These are phyloP conservation scores for Alectoria sarmentosa DNA, from an alignment of 495 filamentous ascomycete genomes.

Conservation along the genomic window DNA sequence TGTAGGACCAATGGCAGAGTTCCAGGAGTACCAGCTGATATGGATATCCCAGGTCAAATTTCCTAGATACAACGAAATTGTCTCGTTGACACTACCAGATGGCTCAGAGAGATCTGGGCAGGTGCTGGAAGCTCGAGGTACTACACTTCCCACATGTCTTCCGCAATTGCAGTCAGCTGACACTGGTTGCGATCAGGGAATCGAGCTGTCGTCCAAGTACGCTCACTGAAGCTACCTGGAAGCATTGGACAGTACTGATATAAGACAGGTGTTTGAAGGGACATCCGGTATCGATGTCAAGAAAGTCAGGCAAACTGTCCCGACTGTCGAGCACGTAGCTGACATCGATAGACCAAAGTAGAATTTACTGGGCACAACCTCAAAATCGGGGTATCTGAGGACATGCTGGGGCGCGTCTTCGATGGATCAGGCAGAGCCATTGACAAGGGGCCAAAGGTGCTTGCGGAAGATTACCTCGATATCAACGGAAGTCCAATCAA, in stretches of 20 bases:
- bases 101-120: constrained; percentile 90
- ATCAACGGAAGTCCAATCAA: constrained; percentile 99
- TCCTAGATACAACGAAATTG: constrained; percentile 95
- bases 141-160: constrained; percentile 17
- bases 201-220: constrained; percentile 86
- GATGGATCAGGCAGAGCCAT: constrained; percentile 96
- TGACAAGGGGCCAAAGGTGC: constrained; percentile 96
- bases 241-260: neutral
- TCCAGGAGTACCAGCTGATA: constrained; percentile 4
- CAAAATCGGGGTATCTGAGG: constrained; percentile 97
- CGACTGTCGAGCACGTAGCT: constrained; percentile 18
- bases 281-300: constrained; percentile 97
- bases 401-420: constrained; percentile 98
- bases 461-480: constrained; percentile 96
- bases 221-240: constrained; percentile 4
- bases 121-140: constrained; percentile 95
- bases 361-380: constrained; percentile 95
- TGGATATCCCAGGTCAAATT: constrained; percentile 71
- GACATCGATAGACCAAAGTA: constrained; percentile 68
- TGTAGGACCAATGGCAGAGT: constrained; percentile 39
- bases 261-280: constrained; percentile 88
- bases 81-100: constrained; percentile 91
- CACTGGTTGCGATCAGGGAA: constrained; percentile 48
- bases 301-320: constrained; percentile 53
- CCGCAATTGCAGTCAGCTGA: constrained; percentile 8